phyloP scores from a whole-genome alignment of 345 rosid species.

The Kandelia obovata region DNA sequence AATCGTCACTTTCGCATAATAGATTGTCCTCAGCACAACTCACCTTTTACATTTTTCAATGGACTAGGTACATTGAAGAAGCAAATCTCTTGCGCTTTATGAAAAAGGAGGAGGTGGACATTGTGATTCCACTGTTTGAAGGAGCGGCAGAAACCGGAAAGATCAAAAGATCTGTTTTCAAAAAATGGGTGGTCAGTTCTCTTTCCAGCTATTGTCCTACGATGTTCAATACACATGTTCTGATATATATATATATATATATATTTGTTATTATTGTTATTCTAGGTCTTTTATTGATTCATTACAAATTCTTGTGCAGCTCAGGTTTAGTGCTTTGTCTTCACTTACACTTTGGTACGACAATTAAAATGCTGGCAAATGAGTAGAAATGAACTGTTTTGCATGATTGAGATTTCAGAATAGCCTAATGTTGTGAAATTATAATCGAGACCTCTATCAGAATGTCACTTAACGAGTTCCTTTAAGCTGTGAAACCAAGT shows the following conservation, averaged over 20 bases:
- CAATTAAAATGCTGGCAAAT: neutral
- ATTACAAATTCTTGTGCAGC: neutral
- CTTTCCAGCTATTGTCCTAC: too few relatives aligned
- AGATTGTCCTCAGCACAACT: neutral
- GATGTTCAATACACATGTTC: too few relatives aligned
- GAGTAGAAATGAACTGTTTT: too few relatives aligned
- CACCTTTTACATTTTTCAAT: constrained; percentile 7
- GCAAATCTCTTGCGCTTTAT: constrained; percentile 63
- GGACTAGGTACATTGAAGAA: constrained; percentile 54
- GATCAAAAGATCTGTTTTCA: constrained; percentile 55
- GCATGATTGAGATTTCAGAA: neutral
- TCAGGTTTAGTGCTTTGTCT: neutral
- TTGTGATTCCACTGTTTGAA: constrained; percentile 47
- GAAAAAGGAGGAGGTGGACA: constrained; percentile 52
- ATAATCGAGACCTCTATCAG: neutral
- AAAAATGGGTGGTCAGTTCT: constrained; percentile 60
- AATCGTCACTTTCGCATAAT: constrained; percentile 3
- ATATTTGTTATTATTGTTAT: too few relatives aligned
- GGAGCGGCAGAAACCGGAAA: constrained; percentile 51
- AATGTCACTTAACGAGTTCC: neutral
- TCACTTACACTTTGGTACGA: neutral
- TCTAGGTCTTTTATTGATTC: too few relatives aligned
- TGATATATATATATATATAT: too few relatives aligned
- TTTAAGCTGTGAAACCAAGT: too few relatives aligned
- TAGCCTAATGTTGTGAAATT: neutral